phyloP scores from a whole-genome alignment of 2,329 filamentous ascomycete genomes.

The Ceratocystis harringtonii region DNA sequence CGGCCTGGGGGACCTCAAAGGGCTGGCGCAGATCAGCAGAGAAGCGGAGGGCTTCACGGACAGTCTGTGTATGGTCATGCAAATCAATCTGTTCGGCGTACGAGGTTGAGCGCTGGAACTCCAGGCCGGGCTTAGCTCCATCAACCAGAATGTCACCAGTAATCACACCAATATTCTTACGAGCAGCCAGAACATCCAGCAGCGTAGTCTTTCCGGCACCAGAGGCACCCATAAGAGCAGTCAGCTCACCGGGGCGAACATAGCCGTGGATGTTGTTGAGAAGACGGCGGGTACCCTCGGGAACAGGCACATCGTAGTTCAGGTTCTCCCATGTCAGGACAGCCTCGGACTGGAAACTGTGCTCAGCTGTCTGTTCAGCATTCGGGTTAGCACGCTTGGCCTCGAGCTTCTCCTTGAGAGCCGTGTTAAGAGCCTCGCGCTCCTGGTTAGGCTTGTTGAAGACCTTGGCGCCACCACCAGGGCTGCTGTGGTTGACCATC shows the following conservation, averaged over 20 bases:
- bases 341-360: conserved; percentile 44
- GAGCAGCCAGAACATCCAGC: conserved; percentile 54
- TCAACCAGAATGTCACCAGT: conserved; percentile 43
- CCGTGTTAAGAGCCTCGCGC: conserved; percentile 48
- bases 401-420: conserved; percentile 44
- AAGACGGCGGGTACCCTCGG: conserved; percentile 40
- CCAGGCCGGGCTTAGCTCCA: conserved; percentile 38
- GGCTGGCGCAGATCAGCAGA: conserved; percentile 47
- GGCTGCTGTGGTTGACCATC: conserved; percentile 53
- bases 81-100: conserved; percentile 50
- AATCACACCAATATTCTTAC: conserved; percentile 48
- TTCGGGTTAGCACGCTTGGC: conserved; percentile 32
- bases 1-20: conserved; percentile 35
- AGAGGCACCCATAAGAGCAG: conserved; percentile 67
- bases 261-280: conserved; percentile 48
- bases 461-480: conserved; percentile 66
- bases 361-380: conserved; percentile 32
- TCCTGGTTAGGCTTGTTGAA: conserved; percentile 62
- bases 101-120: conserved; percentile 47
- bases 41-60: conserved; percentile 48
- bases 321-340: conserved; percentile 79
- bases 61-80: conserved; percentile 46
- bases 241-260: conserved; percentile 61
- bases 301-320: conserved; percentile 56
- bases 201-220: conserved; percentile 82